Evolutionary conservation across 148 eudicot genomes (phyloP), one percentile per base, ranked within the genome.

Genomic region (Chenopodium quinoa): DNA sequence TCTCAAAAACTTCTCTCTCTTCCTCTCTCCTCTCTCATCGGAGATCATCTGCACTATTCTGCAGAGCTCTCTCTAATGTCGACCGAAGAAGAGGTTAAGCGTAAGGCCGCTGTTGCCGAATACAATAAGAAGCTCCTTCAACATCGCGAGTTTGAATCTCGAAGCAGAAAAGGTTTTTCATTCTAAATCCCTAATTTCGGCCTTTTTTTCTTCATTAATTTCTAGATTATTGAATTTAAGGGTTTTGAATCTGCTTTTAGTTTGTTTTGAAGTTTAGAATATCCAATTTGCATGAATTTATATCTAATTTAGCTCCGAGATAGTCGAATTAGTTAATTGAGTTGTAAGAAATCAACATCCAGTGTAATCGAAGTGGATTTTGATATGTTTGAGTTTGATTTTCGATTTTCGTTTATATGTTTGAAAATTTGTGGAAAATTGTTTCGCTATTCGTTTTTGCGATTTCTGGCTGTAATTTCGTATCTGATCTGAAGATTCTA

Each of bases 101-200:
- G 96, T 68, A 94, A 92, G 23, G 69, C 87, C 0, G 84, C 91
- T 17, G 72, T 83, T 22, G 81, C 90, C 1, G 97, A 93, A 0
- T 92, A 95, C 77, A 90, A 94, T 50, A 92, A 92, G 56, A 93
- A 92, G 87, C 87, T 91, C 0, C 94, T 93, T 31, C 90, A 85
- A 75, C 97, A 92, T 68, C 93, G 91, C 32, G 97, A 92, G 79
- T 92, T 93, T 76, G 97, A 93, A 27, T 90, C 95, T 75, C 86
- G 97, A 8, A 92, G 87, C 77, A 90, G 97, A 31, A 86, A 89
- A 87, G 97, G 98, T 95, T 12, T 32, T 23, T 10, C 27, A 19
- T 46, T 32, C 65, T 67, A 58, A 75, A 79, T 40, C 86, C 89
- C 88, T 83, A 75, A 67, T 76, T 84, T 79, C 25, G 8, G 6